A percentile compares a stretch with the other conserved stretches of the same genome.
These are phyloP conservation scores for Vicia sativa DNA, from an alignment of 306 rosid genomes.

Conservation along the genomic window DNA sequence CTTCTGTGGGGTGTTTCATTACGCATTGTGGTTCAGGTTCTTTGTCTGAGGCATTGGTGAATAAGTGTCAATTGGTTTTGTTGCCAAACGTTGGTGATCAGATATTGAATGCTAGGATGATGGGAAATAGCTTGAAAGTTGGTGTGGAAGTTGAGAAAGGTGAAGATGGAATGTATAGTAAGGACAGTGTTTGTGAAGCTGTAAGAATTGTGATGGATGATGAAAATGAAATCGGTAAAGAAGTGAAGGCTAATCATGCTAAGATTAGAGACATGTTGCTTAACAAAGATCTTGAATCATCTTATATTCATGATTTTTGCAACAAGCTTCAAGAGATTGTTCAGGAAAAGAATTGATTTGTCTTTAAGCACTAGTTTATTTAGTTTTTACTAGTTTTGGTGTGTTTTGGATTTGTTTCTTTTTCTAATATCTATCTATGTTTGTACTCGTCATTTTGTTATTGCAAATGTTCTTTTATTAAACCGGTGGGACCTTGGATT, in stretches of 20 bases:
- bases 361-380: not conserved
- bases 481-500: too few species aligned
- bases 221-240: conserved; percentile 36
- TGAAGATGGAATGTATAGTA: conserved; percentile 40
- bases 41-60: conserved; percentile 42
- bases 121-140: conserved; percentile 39
- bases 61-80: conserved; percentile 42
- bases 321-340: conserved; percentile 43
- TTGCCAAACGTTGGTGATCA: conserved; percentile 40
- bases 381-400: too few species aligned
- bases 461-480: too few species aligned
- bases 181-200: conserved; percentile 34
- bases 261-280: conserved; percentile 39
- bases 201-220: conserved; percentile 44
- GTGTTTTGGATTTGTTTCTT: too few species aligned
- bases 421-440: too few species aligned
- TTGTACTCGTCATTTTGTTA: too few species aligned
- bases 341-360: not conserved
- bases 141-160: too few species aligned
- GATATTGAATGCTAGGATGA: conserved; percentile 40
- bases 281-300: conserved; percentile 32
- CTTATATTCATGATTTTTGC: conserved; percentile 40
- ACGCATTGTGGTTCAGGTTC: conserved; percentile 49
- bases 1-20: conserved; percentile 47
- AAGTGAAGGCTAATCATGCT: conserved; percentile 31